These are phyloP conservation scores for Spencermartinsiella ligniputridi DNA, from an alignment of 1,139 yeast genomes.

Conservation along the genomic window DNA sequence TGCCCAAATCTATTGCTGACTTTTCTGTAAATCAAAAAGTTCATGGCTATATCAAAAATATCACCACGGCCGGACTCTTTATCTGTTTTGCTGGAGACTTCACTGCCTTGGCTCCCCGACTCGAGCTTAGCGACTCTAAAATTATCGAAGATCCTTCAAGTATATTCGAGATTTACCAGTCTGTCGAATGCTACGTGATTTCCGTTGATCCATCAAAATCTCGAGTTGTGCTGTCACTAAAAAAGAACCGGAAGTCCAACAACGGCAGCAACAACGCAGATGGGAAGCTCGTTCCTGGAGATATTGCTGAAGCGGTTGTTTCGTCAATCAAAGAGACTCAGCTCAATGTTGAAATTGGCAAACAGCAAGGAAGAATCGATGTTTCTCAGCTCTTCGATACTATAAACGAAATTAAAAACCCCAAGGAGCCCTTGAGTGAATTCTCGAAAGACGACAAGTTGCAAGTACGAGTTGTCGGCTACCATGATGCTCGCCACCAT, in stretches of 20 bases:
- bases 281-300: slow-evolving; percentile 51
- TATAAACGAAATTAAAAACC: slow-evolving; percentile 53
- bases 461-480: slow-evolving; percentile 69
- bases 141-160: slow-evolving; percentile 44
- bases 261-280: slow-evolving; percentile 8
- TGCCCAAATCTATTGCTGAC: slow-evolving; percentile 62
- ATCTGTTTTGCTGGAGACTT: slow-evolving; percentile 76
- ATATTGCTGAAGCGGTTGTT: slow-evolving; percentile 54
- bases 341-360: slow-evolving; percentile 71
- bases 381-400: slow-evolving; percentile 63
- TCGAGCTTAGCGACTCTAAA: slow-evolving; percentile 54
- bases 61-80: slow-evolving; percentile 71
- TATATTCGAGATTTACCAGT: slow-evolving; percentile 57
- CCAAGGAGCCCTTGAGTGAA: slow-evolving; percentile 52
- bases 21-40: slow-evolving; percentile 44
- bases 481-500: slow-evolving; percentile 66
- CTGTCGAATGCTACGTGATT: slow-evolving; percentile 48
- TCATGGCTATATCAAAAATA: slow-evolving; percentile 72
- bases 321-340: slow-evolving; percentile 68
- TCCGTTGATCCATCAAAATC: slow-evolving; percentile 47
- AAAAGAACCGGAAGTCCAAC: slow-evolving; percentile 26
- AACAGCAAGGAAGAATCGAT: slow-evolving; percentile 76
- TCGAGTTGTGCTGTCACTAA: slow-evolving; percentile 64
- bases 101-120: slow-evolving; percentile 79
- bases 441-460: slow-evolving; percentile 58